phyloP scores from a whole-genome alignment of 805 yeast genomes.

The Suhomyces tanzawaensis region DNA sequence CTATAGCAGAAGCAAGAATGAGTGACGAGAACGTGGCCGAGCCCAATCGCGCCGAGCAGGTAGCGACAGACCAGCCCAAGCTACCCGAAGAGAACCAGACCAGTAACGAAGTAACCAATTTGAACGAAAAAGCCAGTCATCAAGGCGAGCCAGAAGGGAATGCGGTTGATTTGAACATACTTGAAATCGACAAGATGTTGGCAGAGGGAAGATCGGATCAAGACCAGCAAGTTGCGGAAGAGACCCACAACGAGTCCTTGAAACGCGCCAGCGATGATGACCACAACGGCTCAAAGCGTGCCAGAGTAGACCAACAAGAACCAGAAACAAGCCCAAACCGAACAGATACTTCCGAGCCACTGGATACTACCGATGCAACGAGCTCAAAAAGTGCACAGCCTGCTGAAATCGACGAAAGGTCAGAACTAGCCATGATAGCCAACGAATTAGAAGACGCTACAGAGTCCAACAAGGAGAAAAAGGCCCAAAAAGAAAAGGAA shows the following conservation, averaged over 20 bases:
- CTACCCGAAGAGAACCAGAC: background rate
- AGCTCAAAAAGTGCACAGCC: background rate
- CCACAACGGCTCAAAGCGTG: conserved; percentile 2
- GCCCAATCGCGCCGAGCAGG: background rate
- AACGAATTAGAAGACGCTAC: conserved; percentile 33
- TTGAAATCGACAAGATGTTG: conserved; percentile 19
- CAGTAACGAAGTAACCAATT: background rate
- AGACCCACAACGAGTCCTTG: background rate
- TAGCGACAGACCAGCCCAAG: background rate
- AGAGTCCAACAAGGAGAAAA: conserved; percentile 12
- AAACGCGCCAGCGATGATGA: conserved; percentile 3
- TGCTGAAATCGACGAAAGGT: conserved; percentile 18
- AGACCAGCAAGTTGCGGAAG: conserved; percentile 6
- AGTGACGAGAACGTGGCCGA: background rate
- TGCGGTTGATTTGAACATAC: conserved; percentile 6
- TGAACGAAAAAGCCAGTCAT: background rate
- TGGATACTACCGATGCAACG: background rate
- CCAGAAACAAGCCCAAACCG: conserved; percentile 11
- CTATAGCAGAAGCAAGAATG: too few relatives aligned
- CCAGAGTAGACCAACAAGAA: conserved; percentile 2
- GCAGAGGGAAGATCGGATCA: conserved; percentile 11
- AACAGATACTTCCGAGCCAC: conserved; percentile 8
- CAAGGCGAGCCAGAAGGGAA: background rate
- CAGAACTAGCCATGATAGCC: conserved; percentile 31
- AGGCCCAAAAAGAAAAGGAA: conserved; percentile 3